Evolutionary conservation across 2,329 filamentous ascomycete species (phyloP), one percentile per base, ranked within the genome.

Genomic region (Ophiosphaerella herpotricha): DNA sequence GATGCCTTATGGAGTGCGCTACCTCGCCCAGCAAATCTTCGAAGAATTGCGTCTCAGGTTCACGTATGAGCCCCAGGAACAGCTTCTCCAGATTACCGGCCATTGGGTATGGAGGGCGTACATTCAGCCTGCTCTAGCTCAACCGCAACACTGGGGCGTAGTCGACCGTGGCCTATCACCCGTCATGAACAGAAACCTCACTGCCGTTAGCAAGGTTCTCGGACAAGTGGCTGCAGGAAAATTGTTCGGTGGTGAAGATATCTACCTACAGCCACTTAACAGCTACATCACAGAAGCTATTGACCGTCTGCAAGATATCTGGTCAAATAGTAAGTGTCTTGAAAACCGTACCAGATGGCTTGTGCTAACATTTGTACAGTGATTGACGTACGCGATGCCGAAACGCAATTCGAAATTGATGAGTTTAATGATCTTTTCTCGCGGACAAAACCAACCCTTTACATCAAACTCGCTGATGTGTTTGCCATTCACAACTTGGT

Each of bases 341-440:
- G 39, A 11, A 23, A 9, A 13, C 2, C 48, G 11, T 21, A 2
- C 13, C 39, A n/a, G 7, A 29, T 43, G 29, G 37, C 12, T 16
- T 14, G 35, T 54, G 45, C 75, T 79, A 70, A 80, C 63, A 33
- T 33, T 46, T 44, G 21, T 39, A 34, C 55, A 81, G 80, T 97
- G 53, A 90, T 99, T 59, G 85, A 88, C 11, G 89, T 97, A 11
- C 86, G 89, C 12, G 88, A 94, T 63, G 90, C 91, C 0, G 94
- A 99, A 74, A 82, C 85, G 44, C 94, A 94, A 21, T 99, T 97
- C 68, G 92, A 97, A 73, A 97, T 99, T 70, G 94, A 99, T 70
- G 94, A 97, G 72, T 99, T 94, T 83, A 97, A 97, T 70, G 94
- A 99, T 68, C 82, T 99, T 6, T 97, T 97, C 70, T 90, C 93